Evolutionary conservation across 1,284 basidiomycete species (phyloP), one percentile per base, ranked within the genome.

Genomic region (Rhodotorula sp.): DNA sequence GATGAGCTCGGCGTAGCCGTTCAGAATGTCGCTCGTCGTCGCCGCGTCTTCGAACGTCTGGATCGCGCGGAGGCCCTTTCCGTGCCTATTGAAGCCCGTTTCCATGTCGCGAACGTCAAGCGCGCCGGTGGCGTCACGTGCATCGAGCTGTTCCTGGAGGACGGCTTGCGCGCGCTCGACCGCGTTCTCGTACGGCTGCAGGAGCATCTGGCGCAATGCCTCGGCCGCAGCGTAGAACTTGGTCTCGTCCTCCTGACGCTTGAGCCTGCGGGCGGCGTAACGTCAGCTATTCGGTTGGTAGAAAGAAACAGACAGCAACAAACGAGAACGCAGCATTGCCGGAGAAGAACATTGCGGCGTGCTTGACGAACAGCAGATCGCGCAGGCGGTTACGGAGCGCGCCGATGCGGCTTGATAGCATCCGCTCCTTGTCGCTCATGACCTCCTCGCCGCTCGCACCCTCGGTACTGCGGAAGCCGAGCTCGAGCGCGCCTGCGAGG

Each of bases 281-380:
- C 34, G 10, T 4, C 13, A 15, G 41, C 12, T 22, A 39, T 57
- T 25, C 57, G 55, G n/a, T 15, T 9, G 12, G n/a, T 32, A 37
- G 12, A 4, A 37, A 22, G 7, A 7, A 46, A n/a, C 22, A 19
- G 17, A 25, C 25, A 32, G 3, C 6, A 10, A 51, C 64, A 15
- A 53, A 70, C 64, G 73, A 73, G 72, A 74, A 79, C 63, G 75
- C 70, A 5, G 75, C 77, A 44, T 78, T 74, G 29, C 78, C 78
- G 10, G 60, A 58, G 61, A 78, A 76, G 69, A 79, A 79, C 17
- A 71, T 57, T 4, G 72, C 71, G 10, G 66, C 39, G 54, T 79
- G 78, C 69, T 78, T 72, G 60, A 77, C 66, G 50, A 77, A 56
- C 39, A 79, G 65, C 6, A 72, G 39, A 27, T 79, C 78, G 21